Conservation (phyloP, 345 rosid genomes). For the Lepidium aucheri region DNA sequence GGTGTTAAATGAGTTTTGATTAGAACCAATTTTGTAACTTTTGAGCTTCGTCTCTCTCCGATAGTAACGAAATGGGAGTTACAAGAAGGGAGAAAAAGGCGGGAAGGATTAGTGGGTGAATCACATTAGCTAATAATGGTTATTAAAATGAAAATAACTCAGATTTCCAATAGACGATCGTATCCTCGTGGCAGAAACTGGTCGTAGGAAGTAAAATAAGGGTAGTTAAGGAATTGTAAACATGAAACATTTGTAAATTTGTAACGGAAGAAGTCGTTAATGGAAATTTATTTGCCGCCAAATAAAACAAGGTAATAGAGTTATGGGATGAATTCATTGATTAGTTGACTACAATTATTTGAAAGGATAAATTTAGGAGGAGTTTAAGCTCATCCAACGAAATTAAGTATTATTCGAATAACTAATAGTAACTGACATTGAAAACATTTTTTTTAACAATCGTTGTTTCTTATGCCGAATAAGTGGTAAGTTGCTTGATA, state of each 20-base stretch:
- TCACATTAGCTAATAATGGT: neutral
- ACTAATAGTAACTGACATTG: neutral
- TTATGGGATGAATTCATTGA: neutral
- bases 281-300: constrained; percentile 13
- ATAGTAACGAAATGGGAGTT: neutral
- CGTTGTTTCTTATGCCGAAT: too few relatives aligned
- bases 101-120: constrained; percentile 11
- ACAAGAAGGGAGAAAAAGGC: neutral
- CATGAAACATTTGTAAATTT: neutral
- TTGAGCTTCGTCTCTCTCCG: constrained; percentile 10
- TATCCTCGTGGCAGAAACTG: neutral
- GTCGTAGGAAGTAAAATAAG: neutral
- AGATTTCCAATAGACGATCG: neutral
- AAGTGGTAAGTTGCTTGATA: too few relatives aligned
- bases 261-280: constrained; percentile 20
- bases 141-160: neutral
- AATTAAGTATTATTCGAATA: neutral
- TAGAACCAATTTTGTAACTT: constrained; percentile 6
- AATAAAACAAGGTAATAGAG: neutral
- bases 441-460: neutral
- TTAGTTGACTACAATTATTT: constrained; percentile 16
- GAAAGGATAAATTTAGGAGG: constrained; percentile 12
- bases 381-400: neutral
- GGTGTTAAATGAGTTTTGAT: constrained; percentile 1
- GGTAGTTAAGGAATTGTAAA: neutral